phyloP scores from a whole-genome alignment of 2,329 filamentous ascomycete genomes.

The Stemphylium beticola region DNA sequence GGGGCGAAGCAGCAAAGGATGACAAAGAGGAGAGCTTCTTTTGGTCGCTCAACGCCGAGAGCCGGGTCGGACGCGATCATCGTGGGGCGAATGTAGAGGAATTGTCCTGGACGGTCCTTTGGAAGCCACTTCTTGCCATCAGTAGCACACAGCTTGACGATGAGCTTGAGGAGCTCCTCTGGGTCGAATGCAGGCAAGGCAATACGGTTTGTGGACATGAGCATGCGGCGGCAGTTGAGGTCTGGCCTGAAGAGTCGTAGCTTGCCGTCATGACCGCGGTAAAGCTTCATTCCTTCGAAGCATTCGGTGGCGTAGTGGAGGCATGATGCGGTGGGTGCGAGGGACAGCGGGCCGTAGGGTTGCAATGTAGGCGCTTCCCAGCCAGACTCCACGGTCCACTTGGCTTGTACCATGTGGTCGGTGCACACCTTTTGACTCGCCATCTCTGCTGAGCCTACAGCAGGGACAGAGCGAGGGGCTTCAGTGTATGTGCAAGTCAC shows the following conservation, averaged over 20 bases:
- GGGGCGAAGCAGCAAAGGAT: slow-evolving; percentile 62
- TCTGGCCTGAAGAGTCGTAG: slow-evolving; percentile 80
- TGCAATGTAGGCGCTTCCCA: slow-evolving; percentile 77
- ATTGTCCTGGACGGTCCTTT: slow-evolving; percentile 68
- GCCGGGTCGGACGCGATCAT: slow-evolving; percentile 83
- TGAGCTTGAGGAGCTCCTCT: slow-evolving; percentile 73
- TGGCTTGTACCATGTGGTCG: slow-evolving; percentile 85
- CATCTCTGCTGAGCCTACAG: slow-evolving; percentile 49
- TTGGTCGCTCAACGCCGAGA: slow-evolving; percentile 80
- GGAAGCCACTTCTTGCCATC: slow-evolving; percentile 84
- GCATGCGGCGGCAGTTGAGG: slow-evolving; percentile 71
- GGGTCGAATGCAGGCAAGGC: slow-evolving; percentile 77
- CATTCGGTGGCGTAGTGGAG: slow-evolving; percentile 92
- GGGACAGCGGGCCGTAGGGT: slow-evolving; percentile 76
- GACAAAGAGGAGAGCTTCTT: slow-evolving; percentile 87
- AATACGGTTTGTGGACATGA: slow-evolving; percentile 64
- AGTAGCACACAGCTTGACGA: slow-evolving; percentile 72
- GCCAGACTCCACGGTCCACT: slow-evolving; percentile 69
- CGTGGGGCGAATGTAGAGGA: slow-evolving; percentile 85
- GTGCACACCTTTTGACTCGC: slow-evolving; percentile 61
- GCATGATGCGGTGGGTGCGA: slow-evolving; percentile 80
- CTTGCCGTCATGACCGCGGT: slow-evolving; percentile 71
- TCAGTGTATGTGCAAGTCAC: slow-evolving; percentile 51
- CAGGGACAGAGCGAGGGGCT: slow-evolving; percentile 52
- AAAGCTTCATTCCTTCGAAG: slow-evolving; percentile 84